phyloP scores from a whole-genome alignment of 2,329 filamentous ascomycete genomes.

The Alternaria ethzedia region DNA sequence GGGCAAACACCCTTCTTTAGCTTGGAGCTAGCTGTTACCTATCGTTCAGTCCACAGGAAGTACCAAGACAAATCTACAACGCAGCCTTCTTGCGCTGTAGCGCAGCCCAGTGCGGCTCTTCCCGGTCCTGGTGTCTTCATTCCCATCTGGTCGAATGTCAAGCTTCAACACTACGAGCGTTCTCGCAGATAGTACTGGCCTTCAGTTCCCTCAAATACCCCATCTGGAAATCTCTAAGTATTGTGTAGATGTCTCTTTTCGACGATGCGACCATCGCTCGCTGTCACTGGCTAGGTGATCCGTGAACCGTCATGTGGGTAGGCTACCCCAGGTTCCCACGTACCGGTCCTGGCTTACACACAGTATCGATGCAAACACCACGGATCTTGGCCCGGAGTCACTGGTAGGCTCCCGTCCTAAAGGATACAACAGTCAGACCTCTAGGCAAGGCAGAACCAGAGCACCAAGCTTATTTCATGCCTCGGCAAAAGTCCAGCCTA shows the following conservation, averaged over 20 bases:
- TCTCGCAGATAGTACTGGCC: not conserved
- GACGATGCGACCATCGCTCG: not conserved
- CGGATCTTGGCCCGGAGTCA: not conserved
- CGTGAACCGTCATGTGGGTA: not conserved
- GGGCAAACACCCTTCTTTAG: not conserved
- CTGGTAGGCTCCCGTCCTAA: not conserved
- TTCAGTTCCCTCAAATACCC: not conserved
- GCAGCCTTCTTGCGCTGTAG: not conserved
- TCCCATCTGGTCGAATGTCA: not conserved
- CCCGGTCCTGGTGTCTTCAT: not conserved
- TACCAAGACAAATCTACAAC: not conserved
- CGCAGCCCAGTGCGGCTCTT: not conserved
- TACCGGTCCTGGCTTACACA: not conserved
- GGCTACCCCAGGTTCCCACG: not conserved
- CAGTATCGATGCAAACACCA: not conserved
- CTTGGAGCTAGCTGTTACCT: not conserved
- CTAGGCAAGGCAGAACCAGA: not conserved
- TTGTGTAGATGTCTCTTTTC: not conserved
- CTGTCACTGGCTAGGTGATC: not conserved
- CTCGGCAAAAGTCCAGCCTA: not conserved
- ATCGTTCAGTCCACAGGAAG: not conserved
- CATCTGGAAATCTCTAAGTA: not conserved
- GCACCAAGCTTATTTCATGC: not conserved
- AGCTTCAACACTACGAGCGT: not conserved
- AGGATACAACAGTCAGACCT: not conserved